phyloP scores from a whole-genome alignment of 148 eudicot genomes.

The Fallopia convolvulus region DNA sequence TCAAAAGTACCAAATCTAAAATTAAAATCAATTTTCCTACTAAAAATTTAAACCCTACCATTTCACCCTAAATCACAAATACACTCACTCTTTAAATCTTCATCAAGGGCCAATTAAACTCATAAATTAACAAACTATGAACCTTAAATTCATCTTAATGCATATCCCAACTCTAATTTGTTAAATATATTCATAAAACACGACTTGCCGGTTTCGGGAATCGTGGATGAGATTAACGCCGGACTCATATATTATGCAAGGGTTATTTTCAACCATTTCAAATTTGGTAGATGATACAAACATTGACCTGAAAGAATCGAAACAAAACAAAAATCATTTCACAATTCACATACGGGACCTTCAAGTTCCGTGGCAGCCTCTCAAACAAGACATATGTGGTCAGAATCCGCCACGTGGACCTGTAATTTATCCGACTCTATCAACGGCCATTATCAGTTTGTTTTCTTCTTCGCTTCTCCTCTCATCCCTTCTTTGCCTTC shows the following conservation, averaged over 20 bases:
- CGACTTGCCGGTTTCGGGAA: neutral
- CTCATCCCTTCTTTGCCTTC: neutral
- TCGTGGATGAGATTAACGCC: neutral
- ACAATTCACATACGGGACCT: neutral
- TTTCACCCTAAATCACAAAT: no score
- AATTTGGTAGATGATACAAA: neutral
- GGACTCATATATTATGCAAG: no score
- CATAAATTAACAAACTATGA: no score
- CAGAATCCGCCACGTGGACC: slow-evolving; percentile 22
- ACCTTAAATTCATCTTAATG: no score
- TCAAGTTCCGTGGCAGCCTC: slow-evolving; percentile 2
- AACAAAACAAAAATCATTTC: neutral
- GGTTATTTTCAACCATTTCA: no score
- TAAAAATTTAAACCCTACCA: no score
- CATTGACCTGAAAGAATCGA: neutral
- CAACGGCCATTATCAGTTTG: slow-evolving; percentile 21
- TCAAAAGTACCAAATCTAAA: no score
- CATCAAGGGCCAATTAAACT: no score
- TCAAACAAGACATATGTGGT: slow-evolving; percentile 23
- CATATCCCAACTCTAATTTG: no score
- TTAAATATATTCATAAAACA: no score
- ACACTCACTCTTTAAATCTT: no score
- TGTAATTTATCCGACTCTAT: slow-evolving; percentile 13
- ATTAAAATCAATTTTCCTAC: no score
- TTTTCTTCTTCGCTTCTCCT: slow-evolving; percentile 9